Base-by-base conservation (phyloP, 2,329 filamentous ascomycete genomes). In the Aspergillus jensenii region DNA sequence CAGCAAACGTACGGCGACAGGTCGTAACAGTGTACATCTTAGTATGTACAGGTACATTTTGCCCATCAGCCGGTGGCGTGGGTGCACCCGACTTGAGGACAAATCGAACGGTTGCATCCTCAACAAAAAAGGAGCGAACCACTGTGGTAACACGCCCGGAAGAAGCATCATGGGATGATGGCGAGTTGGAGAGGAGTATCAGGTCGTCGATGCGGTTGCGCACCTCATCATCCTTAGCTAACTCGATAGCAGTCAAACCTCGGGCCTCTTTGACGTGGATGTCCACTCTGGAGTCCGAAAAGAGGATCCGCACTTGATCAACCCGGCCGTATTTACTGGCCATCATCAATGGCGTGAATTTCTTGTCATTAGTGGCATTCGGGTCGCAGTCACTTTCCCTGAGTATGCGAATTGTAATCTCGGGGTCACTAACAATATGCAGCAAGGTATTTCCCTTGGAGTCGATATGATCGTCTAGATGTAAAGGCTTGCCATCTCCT, bases 221-320 rank as follows among this genome's bases (percentile, higher is more conserved):
- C 25, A 99, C 90, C 65, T 99, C 95, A 71, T 99, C 95, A 68
- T 99, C 96, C 72, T 99, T 99, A 50, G 96, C 95, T 47, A 99
- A 82, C 74, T 99, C 95, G 6, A 98, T 92, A 7, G 95, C 95
- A 7, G 93, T 97, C 66, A 99, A 81, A 0, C 95, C 95, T 59
- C 95, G 86, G 15, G 90, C 77, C 72, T 99, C 96, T 72, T 89
- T 90, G 31, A 93, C 86, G 43, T 89, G 87, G 14, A 93, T 78
- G 70, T 99, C 95, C 4, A 97, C 91, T 65, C 96, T 82, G 23
- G 91, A 85, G 71, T 99, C 95, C 43, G 88, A 84, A 73, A 96
- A 98, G 6, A 99, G 82, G 9, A 88, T 87, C 58, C 93, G 84
- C 17, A 99, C 93, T 81, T 96, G 91, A 67, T 98, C 95, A 54